phyloP scores from a whole-genome alignment of 129 eudicot species.

The Artemisia tridentata region DNA sequence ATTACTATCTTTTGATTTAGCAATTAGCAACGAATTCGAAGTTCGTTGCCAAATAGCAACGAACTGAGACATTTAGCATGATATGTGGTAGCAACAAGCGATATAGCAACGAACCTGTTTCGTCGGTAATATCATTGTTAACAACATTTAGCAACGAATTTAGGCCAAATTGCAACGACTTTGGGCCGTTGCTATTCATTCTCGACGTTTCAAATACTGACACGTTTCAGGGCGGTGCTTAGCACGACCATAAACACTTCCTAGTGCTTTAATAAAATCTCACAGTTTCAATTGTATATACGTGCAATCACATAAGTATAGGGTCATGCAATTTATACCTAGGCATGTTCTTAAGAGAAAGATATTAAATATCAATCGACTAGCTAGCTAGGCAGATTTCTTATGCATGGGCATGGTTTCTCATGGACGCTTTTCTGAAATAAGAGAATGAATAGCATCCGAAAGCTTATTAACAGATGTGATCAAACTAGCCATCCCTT shows the following conservation, averaged over 20 bases:
- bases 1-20: no score
- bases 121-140: background rate
- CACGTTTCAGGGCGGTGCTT: no score
- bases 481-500: conserved; percentile 38
- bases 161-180: background rate
- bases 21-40: background rate
- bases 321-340: no score
- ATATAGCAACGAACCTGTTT: background rate
- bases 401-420: background rate
- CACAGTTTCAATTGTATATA: no score
- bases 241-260: no score
- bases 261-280: no score
- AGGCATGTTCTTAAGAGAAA: no score
- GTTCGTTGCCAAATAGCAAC: background rate
- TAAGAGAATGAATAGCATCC: conserved; percentile 43
- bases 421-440: conserved; percentile 36
- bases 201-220: no score
- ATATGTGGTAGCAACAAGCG: background rate
- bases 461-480: conserved; percentile 45
- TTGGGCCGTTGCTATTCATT: background rate
- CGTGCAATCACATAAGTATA: no score
- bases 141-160: background rate
- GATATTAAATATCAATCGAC: no score
- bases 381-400: background rate
- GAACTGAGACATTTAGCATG: background rate